Percentiles rank a stretch among this genome's conserved stretches.
phyloP scores from a whole-genome alignment of 2,329 filamentous ascomycete genomes.

The Shiraia bambusicola region DNA sequence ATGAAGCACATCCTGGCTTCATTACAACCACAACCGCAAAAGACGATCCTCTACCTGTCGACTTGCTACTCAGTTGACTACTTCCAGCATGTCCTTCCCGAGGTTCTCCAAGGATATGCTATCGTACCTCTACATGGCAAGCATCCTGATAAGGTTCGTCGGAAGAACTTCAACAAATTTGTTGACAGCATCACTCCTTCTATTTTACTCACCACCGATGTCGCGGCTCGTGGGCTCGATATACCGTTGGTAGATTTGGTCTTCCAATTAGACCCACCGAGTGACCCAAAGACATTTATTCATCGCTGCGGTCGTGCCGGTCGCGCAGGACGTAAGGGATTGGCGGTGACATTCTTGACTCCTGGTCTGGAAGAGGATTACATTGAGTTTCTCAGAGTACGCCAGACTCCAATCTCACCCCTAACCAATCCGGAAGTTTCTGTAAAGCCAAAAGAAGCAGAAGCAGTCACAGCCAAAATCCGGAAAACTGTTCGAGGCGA shows the following conservation, averaged over 20 bases:
- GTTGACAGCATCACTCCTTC: constrained; percentile 71
- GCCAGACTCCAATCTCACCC: constrained; percentile 77
- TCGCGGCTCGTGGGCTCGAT: constrained; percentile 86
- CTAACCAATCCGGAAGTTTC: constrained; percentile 60
- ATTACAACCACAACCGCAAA: constrained; percentile 73
- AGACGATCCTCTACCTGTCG: constrained; percentile 87
- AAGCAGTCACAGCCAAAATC: constrained; percentile 59
- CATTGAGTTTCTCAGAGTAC: constrained; percentile 78
- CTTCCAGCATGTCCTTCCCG: constrained; percentile 77
- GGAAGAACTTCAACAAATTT: constrained; percentile 84
- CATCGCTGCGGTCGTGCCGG: constrained; percentile 66
- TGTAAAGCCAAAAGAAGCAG: constrained; percentile 64
- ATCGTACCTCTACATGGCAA: constrained; percentile 89
- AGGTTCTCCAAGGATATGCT: constrained; percentile 68
- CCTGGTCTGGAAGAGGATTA: constrained; percentile 88
- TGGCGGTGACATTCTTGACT: constrained; percentile 83
- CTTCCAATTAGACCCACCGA: constrained; percentile 80
- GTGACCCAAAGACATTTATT: constrained; percentile 82
- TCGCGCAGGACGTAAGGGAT: constrained; percentile 67
- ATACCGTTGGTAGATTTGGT: constrained; percentile 91
- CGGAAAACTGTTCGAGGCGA: constrained; percentile 61
- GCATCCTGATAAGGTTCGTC: constrained; percentile 80
- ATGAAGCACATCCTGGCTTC: constrained; percentile 69
- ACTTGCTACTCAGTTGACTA: constrained; percentile 96
- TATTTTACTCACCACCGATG: constrained; percentile 87